Percentiles rank a stretch among this genome's conserved stretches.
Conservation (phyloP, 495 filamentous ascomycete genomes). For the Aspergillus panamensis region DNA sequence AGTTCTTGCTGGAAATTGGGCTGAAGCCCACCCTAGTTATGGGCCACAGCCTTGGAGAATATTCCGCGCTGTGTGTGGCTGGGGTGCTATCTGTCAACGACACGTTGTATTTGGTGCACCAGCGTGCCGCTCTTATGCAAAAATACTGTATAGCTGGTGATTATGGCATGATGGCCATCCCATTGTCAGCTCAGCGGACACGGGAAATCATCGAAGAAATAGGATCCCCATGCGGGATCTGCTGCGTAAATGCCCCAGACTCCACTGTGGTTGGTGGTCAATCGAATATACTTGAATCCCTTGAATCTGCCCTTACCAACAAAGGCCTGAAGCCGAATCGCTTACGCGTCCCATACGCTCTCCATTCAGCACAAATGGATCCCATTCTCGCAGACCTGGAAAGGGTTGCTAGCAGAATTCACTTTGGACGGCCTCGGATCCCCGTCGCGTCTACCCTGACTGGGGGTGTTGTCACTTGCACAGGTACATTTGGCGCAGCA, state of each 20-base stretch:
- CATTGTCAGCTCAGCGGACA: neutral
- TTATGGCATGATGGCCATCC: conserved; percentile 53
- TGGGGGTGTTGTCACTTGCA: conserved; percentile 19
- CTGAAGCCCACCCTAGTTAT: conserved; percentile 25
- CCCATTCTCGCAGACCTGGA: conserved; percentile 47
- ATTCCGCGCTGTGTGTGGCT: conserved; percentile 29
- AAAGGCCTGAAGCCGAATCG: conserved; percentile 25
- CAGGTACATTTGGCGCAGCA: conserved; percentile 23
- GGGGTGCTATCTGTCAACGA: conserved; percentile 25
- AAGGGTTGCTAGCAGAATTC: conserved; percentile 28
- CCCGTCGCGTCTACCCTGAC: conserved; percentile 35
- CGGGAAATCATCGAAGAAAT: conserved; percentile 12
- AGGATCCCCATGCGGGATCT: conserved; percentile 38
- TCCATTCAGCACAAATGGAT: conserved; percentile 50
- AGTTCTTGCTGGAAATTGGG: conserved; percentile 17
- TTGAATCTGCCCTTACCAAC: conserved; percentile 1
- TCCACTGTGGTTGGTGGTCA: conserved; percentile 60
- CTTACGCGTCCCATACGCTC: conserved; percentile 48
- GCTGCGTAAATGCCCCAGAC: conserved; percentile 58
- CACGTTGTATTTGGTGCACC: conserved; percentile 27
- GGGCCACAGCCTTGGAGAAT: conserved; percentile 43
- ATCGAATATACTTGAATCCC: conserved; percentile 27
- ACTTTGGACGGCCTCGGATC: conserved; percentile 31
- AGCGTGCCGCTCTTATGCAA: conserved; percentile 22
- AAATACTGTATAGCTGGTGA: conserved; percentile 9